These are phyloP conservation scores for Baudoinia panamericana DNA, from an alignment of 495 filamentous ascomycete genomes.

Conservation along the genomic window DNA sequence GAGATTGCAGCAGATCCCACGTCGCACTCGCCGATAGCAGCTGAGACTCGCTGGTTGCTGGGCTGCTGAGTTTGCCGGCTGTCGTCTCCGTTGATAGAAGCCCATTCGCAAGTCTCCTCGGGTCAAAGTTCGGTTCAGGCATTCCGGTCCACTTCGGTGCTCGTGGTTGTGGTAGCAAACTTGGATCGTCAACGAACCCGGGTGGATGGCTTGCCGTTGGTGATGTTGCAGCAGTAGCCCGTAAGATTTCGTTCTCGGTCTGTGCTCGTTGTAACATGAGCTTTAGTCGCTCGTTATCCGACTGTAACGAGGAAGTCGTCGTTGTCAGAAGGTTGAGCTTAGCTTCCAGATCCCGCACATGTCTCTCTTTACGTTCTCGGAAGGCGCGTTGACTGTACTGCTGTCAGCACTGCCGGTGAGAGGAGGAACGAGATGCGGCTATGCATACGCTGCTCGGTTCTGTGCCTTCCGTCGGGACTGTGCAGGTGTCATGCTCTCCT, in stretches of 20 bases:
- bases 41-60: slow-evolving; percentile 15
- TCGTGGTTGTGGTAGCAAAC: slow-evolving; percentile 8
- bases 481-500: slow-evolving; percentile 60
- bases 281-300: slow-evolving; percentile 75
- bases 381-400: slow-evolving; percentile 75
- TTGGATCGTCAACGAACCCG: slow-evolving; percentile 16
- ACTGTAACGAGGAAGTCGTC: slow-evolving; percentile 38
- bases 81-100: slow-evolving; percentile 39
- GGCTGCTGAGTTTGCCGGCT: slow-evolving; percentile 53
- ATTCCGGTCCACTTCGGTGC: background rate
- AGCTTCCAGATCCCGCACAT: slow-evolving; percentile 81
- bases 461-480: slow-evolving; percentile 86
- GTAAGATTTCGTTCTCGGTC: slow-evolving; percentile 88
- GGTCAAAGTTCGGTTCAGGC: slow-evolving; percentile 26
- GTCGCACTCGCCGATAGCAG: slow-evolving; percentile 68
- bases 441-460: slow-evolving; percentile 80
- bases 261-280: slow-evolving; percentile 64
- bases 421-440: slow-evolving; percentile 5
- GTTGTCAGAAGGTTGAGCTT: slow-evolving; percentile 66
- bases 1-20: slow-evolving; percentile 82
- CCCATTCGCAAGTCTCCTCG: slow-evolving; percentile 10
- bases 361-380: slow-evolving; percentile 88
- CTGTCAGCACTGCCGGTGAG: slow-evolving; percentile 5
- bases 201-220: slow-evolving; percentile 10
- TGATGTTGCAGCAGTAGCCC: slow-evolving; percentile 35